Evolutionary conservation across 169 alveolate species (phyloP).

Genomic region (Plasmodium blacklocki): DNA sequence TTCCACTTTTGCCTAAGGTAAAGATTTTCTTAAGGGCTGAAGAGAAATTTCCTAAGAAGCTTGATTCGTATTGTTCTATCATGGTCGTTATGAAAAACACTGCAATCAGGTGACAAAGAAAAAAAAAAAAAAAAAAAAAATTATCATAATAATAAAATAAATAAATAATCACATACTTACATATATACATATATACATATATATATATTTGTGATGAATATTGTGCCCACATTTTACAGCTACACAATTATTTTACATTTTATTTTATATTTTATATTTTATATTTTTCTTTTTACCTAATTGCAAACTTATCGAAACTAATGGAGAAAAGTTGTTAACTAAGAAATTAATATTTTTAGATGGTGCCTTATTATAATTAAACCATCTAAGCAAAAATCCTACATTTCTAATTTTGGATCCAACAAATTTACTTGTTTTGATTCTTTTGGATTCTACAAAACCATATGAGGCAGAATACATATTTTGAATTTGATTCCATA

Average conservation of each 20-base stretch:
- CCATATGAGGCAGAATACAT: constrained; percentile 60
- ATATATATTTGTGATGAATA: neutral
- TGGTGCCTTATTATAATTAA: neutral
- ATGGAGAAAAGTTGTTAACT: constrained; percentile 31
- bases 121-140: neutral
- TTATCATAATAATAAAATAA: neutral
- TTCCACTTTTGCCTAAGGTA: constrained; percentile 34
- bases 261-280: too few species aligned
- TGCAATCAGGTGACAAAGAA: neutral
- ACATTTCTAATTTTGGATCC: constrained; percentile 39
- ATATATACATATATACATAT: neutral
- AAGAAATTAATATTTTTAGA: constrained; percentile 20
- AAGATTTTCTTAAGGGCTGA: constrained; percentile 29
- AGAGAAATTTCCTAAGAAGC: constrained; percentile 40
- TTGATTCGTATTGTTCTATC: constrained; percentile 68
- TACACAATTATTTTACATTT: too few species aligned
- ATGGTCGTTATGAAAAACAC: constrained; percentile 56
- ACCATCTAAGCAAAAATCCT: constrained; percentile 50
- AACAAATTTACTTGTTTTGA: constrained; percentile 22
- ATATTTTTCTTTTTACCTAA: constrained; percentile 5
- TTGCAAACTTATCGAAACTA: constrained; percentile 40
- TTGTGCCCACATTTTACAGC: neutral
- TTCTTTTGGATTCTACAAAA: constrained; percentile 16
- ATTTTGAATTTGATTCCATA: constrained; percentile 41
- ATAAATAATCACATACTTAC: neutral